Percentiles rank a stretch among this genome's conserved stretches.
Conservation (phyloP, 176 grass and related monocot species). For the Oryza glaberrima region DNA sequence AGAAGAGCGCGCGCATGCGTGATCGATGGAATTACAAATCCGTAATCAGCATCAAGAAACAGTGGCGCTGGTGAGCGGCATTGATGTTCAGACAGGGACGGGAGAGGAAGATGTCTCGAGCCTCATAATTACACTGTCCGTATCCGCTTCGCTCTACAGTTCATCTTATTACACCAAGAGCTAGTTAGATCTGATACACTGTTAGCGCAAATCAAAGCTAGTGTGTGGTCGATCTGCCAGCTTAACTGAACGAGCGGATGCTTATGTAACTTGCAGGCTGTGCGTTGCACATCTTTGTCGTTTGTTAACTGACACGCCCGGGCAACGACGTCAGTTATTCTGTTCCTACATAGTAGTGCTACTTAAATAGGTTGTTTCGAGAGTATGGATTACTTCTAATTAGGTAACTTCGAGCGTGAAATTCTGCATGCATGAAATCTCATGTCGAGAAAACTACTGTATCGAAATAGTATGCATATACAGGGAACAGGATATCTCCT, state of each 20-base stretch:
- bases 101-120: constrained; percentile 32
- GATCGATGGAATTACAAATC: not conserved
- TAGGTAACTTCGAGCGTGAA: not conserved
- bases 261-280: not conserved
- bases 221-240: not conserved
- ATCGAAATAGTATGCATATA: not conserved
- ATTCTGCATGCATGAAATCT: constrained; percentile 38
- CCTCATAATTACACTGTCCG: constrained; percentile 33
- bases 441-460: constrained; percentile 9
- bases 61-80: constrained; percentile 39
- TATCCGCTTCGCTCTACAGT: not conserved
- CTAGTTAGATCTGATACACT: not conserved
- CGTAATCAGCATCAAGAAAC: constrained; percentile 30
- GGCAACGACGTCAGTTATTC: not conserved
- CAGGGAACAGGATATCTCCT: not conserved
- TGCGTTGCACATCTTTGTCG: not conserved
- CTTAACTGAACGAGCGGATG: not conserved
- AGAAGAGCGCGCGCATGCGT: not conserved
- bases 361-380: not conserved
- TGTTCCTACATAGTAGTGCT: not conserved
- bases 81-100: constrained; percentile 53
- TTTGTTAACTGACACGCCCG: not conserved
- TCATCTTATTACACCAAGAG: not conserved
- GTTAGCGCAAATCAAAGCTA: not conserved
- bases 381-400: not conserved